A percentile compares a stretch with the other conserved stretches of the same genome.
These are phyloP conservation scores for Erysimum cheiranthoides DNA, from an alignment of 345 rosid genomes.

Conservation along the genomic window DNA sequence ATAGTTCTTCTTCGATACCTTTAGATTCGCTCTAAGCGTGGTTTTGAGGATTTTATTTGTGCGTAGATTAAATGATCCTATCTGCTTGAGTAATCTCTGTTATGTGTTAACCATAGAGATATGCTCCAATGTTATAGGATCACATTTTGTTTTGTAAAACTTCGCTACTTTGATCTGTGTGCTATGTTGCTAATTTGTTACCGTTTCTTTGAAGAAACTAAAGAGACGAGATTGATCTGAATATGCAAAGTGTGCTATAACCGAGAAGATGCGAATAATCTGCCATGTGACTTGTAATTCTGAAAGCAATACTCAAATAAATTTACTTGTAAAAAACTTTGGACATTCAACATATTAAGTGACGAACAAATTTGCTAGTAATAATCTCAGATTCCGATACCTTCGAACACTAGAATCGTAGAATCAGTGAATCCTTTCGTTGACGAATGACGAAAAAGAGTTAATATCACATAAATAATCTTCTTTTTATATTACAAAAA, in stretches of 20 bases:
- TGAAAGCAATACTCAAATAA: background rate
- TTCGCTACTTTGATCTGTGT: too few relatives aligned
- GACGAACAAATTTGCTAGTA: background rate
- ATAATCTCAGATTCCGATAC: background rate
- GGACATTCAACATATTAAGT: background rate
- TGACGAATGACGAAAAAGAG: too few relatives aligned
- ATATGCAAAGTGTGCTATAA: too few relatives aligned
- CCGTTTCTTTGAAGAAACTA: background rate
- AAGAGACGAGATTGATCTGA: background rate
- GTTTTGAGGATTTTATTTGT: conserved; percentile 47
- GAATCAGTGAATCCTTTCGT: too few relatives aligned
- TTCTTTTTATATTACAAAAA: conserved; percentile 3
- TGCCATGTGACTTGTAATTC: background rate
- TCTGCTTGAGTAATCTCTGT: conserved; percentile 49
- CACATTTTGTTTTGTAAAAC: background rate
- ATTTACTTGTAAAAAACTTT: background rate
- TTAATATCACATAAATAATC: too few relatives aligned
- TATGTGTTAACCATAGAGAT: conserved; percentile 43
- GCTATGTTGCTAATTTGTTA: background rate
- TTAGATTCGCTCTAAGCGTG: conserved; percentile 40
- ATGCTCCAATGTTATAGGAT: conserved; percentile 47
- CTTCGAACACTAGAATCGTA: too few relatives aligned
- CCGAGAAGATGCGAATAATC: background rate
- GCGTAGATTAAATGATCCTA: conserved; percentile 35
- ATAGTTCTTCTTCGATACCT: conserved; percentile 46